These are phyloP conservation scores for Xylariaceae sp. DNA, from an alignment of 2,329 filamentous ascomycete genomes.

Conservation along the genomic window DNA sequence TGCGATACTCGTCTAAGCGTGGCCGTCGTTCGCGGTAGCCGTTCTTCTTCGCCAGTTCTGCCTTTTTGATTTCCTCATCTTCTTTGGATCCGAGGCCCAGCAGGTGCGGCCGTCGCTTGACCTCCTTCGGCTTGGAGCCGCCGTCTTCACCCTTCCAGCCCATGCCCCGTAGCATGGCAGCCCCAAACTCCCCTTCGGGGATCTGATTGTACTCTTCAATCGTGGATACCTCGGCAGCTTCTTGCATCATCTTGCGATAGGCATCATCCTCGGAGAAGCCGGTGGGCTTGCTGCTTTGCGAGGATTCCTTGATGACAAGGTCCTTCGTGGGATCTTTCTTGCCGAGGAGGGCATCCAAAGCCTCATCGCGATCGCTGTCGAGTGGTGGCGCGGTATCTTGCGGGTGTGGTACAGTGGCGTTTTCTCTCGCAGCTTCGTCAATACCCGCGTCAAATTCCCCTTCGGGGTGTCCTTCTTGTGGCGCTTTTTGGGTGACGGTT, in stretches of 20 bases:
- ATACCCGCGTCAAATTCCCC: not conserved
- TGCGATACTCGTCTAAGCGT: constrained; percentile 42
- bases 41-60: constrained; percentile 43
- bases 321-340: constrained; percentile 36
- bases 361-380: constrained; percentile 39
- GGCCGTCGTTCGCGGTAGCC: constrained; percentile 32
- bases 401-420: too few relatives aligned
- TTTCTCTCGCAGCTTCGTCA: not conserved
- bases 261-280: constrained; percentile 55
- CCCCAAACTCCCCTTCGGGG: constrained; percentile 91
- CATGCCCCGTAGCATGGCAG: constrained; percentile 84
- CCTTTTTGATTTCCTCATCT: constrained; percentile 62
- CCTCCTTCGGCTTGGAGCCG: constrained; percentile 47
- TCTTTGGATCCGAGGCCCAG: constrained; percentile 86
- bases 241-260: constrained; percentile 61
- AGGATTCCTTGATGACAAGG: constrained; percentile 40
- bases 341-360: constrained; percentile 59
- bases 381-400: constrained; percentile 2
- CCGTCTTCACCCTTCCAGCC: constrained; percentile 74
- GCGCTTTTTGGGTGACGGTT: constrained; percentile 23
- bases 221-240: constrained; percentile 67
- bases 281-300: constrained; percentile 9
- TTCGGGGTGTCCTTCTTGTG: constrained; percentile 2
- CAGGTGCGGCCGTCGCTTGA: constrained; percentile 68
- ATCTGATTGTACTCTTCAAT: constrained; percentile 81